Base-by-base conservation (phyloP, 129 eudicot species). In the Tagetes patula region DNA sequence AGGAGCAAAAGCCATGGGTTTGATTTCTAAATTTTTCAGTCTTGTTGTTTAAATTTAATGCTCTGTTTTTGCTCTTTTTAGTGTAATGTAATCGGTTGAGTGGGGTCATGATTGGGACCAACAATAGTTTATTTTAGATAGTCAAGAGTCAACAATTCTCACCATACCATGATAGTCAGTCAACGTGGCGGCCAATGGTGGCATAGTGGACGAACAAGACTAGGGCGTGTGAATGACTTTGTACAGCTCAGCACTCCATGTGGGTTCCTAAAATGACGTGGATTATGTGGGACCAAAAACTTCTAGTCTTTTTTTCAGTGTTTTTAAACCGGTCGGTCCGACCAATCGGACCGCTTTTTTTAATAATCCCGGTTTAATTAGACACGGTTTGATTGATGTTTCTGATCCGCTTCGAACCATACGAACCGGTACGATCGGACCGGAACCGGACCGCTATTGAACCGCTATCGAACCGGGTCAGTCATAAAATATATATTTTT, bases 101-200 rank as follows among this genome's bases (percentile, higher is more conserved):
- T 61, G 56, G 60, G 50, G 73, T 66, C 74, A n/a, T 4, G 13
- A 6, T 30, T 30, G 76, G 77, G 77, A 65, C 72, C 72, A 60
- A 71, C 3, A 60, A 71, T 1, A 40, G 33, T 14, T 1, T 11
- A 47, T 6, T 32, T 48, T 50, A 27, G 41, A 33, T 34, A 42
- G 77, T 78, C 82, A 78, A 64, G 47, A 71, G 77, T 78, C 82
- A 78, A 52, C 8, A 34, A 6, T 58, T 27, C 40, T 41, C 59
- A 55, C 60, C 2, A 31, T 4, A 41, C n/a, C 2, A 0, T 59
- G 40, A 11, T n/a, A 7, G 73, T 39, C 39, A 59, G 80, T 76
- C 80, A 67, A 58, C 60, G 47, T 78, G 82, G 68, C 77, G 61
- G 82, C 77, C 47, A 5, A 50, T 42, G 43, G 76, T 46, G 69